These are phyloP conservation scores for Catunica adiposa DNA, from an alignment of 2,329 filamentous ascomycete species.

Conservation along the genomic window DNA sequence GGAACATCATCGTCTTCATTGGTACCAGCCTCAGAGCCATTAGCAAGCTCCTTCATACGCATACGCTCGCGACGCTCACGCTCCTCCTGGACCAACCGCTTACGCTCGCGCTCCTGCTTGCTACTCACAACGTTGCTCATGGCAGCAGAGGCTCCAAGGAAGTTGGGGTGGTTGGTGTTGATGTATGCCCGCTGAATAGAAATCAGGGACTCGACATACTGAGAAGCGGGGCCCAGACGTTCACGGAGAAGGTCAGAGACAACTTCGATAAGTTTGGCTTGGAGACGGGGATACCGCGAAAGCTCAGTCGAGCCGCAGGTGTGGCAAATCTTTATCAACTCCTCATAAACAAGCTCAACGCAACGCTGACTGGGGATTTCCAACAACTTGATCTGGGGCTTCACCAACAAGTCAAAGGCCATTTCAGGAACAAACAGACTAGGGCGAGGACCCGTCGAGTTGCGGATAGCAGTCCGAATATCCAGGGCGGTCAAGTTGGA, in stretches of 20 bases:
- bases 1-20: constrained; percentile 21
- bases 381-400: constrained; percentile 93
- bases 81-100: constrained; percentile 63
- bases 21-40: constrained; percentile 37
- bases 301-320: constrained; percentile 94
- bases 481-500: constrained; percentile 87
- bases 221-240: constrained; percentile 72
- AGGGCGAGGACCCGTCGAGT: constrained; percentile 88
- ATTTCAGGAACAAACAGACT: constrained; percentile 95
- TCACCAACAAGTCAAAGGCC: constrained; percentile 92
- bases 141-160: constrained; percentile 85
- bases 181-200: constrained; percentile 97
- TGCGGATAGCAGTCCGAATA: constrained; percentile 92
- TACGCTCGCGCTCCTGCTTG: constrained; percentile 87
- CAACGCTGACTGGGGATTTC: constrained; percentile 91
- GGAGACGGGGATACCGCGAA: constrained; percentile 75
- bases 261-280: constrained; percentile 94
- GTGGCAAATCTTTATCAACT: constrained; percentile 98
- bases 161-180: constrained; percentile 98
- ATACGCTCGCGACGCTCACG: constrained; percentile 70
- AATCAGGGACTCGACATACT: constrained; percentile 90
- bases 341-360: constrained; percentile 95
- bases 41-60: constrained; percentile 69
- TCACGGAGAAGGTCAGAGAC: constrained; percentile 91
- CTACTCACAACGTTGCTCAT: constrained; percentile 94